These are phyloP conservation scores for Phytomonas sp. DNA, from an alignment of 208 protist species.

Conservation along the genomic window DNA sequence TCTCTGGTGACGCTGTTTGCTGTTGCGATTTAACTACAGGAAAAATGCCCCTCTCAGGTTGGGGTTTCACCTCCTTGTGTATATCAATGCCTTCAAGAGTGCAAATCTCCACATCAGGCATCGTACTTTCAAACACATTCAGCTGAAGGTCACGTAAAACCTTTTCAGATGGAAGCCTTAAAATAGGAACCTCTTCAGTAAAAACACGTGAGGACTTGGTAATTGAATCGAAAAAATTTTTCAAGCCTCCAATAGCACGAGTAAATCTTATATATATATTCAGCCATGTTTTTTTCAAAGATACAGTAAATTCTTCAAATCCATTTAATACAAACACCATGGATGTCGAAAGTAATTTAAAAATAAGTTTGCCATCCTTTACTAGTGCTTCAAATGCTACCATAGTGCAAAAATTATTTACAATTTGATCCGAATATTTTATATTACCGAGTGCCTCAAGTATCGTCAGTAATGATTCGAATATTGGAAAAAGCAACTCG, in stretches of 20 bases:
- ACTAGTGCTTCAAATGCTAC: slow-evolving; percentile 58
- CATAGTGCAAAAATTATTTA: slow-evolving; percentile 74
- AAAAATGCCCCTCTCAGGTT: not conserved
- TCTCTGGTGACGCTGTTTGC: not conserved
- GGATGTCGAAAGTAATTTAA: slow-evolving; percentile 54
- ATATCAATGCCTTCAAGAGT: slow-evolving; percentile 55
- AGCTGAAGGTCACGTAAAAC: slow-evolving; percentile 32
- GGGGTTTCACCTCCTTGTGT: slow-evolving; percentile 8
- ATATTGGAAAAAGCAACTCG: slow-evolving; percentile 23
- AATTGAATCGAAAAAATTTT: slow-evolving; percentile 43
- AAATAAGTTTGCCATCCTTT: slow-evolving; percentile 50
- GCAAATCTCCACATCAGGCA: slow-evolving; percentile 22
- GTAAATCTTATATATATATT: slow-evolving; percentile 28
- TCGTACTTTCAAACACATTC: slow-evolving; percentile 25
- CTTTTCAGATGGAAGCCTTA: slow-evolving; percentile 42
- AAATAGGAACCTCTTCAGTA: slow-evolving; percentile 30
- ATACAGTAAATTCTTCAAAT: slow-evolving; percentile 41
- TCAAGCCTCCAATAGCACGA: slow-evolving; percentile 21
- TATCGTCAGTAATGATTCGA: slow-evolving; percentile 26
- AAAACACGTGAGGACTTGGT: slow-evolving; percentile 39
- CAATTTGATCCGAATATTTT: slow-evolving; percentile 39
- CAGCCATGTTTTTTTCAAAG: slow-evolving; percentile 41
- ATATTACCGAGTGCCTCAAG: slow-evolving; percentile 29
- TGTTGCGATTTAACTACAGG: not conserved
- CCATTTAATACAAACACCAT: slow-evolving; percentile 49